Percentiles rank a stretch among this genome's conserved stretches.
These are phyloP conservation scores for Phytopythium vexans DNA, from an alignment of 352 stramenopile species.

Conservation along the genomic window DNA sequence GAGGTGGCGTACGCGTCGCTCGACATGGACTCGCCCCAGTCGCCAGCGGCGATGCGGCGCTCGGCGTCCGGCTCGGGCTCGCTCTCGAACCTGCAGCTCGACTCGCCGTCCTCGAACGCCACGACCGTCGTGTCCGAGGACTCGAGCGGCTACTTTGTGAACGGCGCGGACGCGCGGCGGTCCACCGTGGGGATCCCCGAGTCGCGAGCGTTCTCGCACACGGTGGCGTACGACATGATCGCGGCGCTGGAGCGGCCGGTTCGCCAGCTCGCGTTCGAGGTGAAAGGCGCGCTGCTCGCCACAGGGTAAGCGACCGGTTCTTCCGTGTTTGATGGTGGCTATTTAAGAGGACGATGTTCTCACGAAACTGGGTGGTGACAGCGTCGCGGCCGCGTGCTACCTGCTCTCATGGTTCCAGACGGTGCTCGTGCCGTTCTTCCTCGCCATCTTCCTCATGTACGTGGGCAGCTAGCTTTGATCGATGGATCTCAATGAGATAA, in stretches of 20 bases:
- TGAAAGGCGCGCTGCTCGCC: conserved; percentile 78
- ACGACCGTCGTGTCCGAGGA: conserved; percentile 29
- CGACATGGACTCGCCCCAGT: conserved; percentile 60
- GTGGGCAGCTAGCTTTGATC: conserved; percentile 1
- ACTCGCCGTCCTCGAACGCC: conserved; percentile 31
- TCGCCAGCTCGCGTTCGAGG: conserved; percentile 70
- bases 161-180: conserved; percentile 1
- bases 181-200: conserved; percentile 5
- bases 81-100: conserved; percentile 40
- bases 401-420: conserved; percentile 83
- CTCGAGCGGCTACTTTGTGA: conserved; percentile 14
- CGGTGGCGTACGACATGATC: conserved; percentile 56
- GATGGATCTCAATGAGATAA: background rate
- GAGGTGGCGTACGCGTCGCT: conserved; percentile 73
- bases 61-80: conserved; percentile 19
- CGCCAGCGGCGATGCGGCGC: conserved; percentile 22
- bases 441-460: conserved; percentile 87
- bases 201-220: conserved; percentile 38
- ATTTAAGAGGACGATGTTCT: background rate
- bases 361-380: conserved; percentile 8
- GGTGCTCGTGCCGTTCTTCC: conserved; percentile 85
- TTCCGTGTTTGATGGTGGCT: too few species aligned
- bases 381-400: conserved; percentile 73
- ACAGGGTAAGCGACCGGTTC: conserved; percentile 44
- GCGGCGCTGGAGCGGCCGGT: conserved; percentile 59